Conservation (phyloP, 108 stramenopile genomes). For the Schizochytrium sp. region DNA sequence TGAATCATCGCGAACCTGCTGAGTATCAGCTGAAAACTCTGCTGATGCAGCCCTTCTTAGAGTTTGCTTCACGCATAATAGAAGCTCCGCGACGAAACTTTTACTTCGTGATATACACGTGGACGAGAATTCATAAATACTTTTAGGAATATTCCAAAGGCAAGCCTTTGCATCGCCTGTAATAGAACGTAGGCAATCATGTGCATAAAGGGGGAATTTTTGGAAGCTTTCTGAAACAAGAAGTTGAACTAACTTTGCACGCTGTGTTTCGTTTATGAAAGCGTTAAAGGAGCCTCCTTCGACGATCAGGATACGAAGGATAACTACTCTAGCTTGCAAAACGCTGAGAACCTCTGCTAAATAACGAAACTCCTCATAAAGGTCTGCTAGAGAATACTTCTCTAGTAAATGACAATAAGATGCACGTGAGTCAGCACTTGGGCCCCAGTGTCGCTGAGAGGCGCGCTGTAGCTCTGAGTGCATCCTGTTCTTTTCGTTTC, state of each 20-base stretch:
- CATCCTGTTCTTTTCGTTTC: not conserved
- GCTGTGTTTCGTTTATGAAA: not conserved
- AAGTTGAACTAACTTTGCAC: not conserved
- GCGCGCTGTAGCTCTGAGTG: slow-evolving; percentile 35
- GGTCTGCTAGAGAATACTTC: slow-evolving; percentile 13
- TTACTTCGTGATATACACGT: not conserved
- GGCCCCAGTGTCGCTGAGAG: slow-evolving; percentile 1
- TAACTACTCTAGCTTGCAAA: not conserved
- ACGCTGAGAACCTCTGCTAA: not conserved
- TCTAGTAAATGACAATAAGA: slow-evolving; percentile 13
- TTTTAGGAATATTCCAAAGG: slow-evolving; percentile 9
- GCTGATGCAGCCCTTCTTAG: not conserved
- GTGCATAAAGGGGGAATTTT: not conserved
- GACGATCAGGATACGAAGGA: not conserved
- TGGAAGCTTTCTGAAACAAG: slow-evolving; percentile 7
- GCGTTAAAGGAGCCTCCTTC: not conserved
- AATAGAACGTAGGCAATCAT: not conserved
- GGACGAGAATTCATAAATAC: not conserved
- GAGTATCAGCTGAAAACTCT: slow-evolving; percentile 12
- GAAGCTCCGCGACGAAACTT: not conserved
- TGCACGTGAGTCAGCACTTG: slow-evolving; percentile 29
- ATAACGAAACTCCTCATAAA: slow-evolving; percentile 17
- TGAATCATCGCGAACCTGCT: not conserved
- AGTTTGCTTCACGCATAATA: not conserved
- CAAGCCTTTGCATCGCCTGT: not conserved